A percentile compares a stretch with the other conserved stretches of the same genome.
Evolutionary conservation across 306 rosid species (phyloP).

Genomic region (Dalbergia oliveri): DNA sequence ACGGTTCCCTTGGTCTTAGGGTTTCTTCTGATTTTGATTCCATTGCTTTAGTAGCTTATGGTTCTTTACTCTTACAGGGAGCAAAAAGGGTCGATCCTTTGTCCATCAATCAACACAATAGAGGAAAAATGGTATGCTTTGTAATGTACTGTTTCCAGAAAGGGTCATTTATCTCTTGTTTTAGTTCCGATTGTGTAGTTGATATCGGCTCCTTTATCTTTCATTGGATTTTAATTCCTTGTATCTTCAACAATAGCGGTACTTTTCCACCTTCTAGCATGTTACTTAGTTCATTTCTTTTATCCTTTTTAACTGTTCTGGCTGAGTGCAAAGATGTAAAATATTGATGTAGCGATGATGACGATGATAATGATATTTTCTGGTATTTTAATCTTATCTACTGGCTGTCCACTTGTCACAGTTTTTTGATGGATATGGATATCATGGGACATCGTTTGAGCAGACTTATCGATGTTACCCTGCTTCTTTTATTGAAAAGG

Average conservation of each 20-base stretch:
- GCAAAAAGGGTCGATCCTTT: slow-evolving; percentile 38
- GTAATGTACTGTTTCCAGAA: neutral
- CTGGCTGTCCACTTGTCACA: slow-evolving; percentile 47
- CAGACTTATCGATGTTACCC: slow-evolving; percentile 97
- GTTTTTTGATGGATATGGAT: slow-evolving; percentile 94
- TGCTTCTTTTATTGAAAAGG: slow-evolving; percentile 98
- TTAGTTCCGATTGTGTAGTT: neutral
- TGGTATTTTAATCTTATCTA: slow-evolving; percentile 17
- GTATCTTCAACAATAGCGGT: too few relatives aligned
- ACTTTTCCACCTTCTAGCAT: slow-evolving; percentile 2
- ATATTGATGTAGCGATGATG: neutral
- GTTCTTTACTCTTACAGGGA: slow-evolving; percentile 49
- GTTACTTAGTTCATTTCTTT: neutral
- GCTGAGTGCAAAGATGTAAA: neutral
- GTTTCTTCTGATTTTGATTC: slow-evolving; percentile 33
- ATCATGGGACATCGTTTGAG: slow-evolving; percentile 96
- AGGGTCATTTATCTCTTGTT: neutral
- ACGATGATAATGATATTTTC: slow-evolving; percentile 23
- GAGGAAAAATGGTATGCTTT: slow-evolving; percentile 52
- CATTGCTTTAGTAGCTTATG: slow-evolving; percentile 6
- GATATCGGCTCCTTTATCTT: too few relatives aligned
- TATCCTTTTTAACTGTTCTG: neutral
- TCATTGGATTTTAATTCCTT: neutral
- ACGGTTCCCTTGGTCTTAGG: slow-evolving; percentile 10
- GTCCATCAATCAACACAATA: slow-evolving; percentile 1